These are phyloP conservation scores for Backusella circina DNA, from an alignment of 192 early-diverging fungal species.

Conservation along the genomic window DNA sequence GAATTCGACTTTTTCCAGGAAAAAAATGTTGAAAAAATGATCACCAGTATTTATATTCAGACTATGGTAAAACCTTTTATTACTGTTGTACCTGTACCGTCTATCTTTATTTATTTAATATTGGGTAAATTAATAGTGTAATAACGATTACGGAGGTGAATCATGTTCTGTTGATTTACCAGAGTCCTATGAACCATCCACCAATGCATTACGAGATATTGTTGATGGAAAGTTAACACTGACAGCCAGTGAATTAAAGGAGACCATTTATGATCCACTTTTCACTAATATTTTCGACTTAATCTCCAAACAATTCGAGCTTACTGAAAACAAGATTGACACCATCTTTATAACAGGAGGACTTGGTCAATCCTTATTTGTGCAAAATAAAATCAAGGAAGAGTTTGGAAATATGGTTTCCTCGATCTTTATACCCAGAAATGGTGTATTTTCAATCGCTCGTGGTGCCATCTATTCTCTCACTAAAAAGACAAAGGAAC, in stretches of 20 bases:
- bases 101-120: neutral
- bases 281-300: constrained; percentile 33
- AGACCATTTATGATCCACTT: constrained; percentile 44
- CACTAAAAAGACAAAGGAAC: neutral
- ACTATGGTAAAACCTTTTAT: neutral
- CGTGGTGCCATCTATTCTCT: neutral
- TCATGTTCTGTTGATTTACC: neutral
- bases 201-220: neutral
- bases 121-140: neutral
- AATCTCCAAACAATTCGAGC: constrained; percentile 38
- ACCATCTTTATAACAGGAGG: constrained; percentile 56
- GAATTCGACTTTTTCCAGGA: neutral
- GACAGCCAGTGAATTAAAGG: constrained; percentile 31
- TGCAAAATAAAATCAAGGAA: neutral
- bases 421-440: neutral
- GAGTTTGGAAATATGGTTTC: neutral
- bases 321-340: constrained; percentile 24
- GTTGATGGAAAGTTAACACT: constrained; percentile 29
- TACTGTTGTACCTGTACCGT: neutral
- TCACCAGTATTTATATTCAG: neutral
- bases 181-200: neutral
- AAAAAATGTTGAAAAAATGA: neutral
- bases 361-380: constrained; percentile 38
- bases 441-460: neutral
- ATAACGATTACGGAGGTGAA: neutral